Evolutionary conservation across 768 basidiomycete genomes (phyloP), one percentile per base, ranked within the genome.

Genomic region (Trametes elegans): DNA sequence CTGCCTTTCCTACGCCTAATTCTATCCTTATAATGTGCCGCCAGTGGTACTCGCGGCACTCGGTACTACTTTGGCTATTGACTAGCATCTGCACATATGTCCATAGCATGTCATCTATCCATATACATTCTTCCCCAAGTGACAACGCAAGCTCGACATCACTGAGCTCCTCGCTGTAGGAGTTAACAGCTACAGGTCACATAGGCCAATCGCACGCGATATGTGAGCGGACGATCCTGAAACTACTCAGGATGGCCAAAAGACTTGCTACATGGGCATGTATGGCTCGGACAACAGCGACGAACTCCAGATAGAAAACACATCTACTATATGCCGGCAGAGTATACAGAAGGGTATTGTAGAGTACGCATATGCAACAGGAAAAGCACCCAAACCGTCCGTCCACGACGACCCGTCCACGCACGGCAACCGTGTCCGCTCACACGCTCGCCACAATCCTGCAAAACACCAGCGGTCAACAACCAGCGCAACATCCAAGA

Each of bases 371-470:
- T 44, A 55, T 55, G 58, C 49, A 52, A 56, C 50, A 51, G 24
- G 40, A 47, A n/a, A 48, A 56, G 54, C 39, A 52, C 36, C 49
- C 41, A 36, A 32, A 56, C 42, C 46, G 57, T 57, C 58, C 54
- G 54, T 49, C 49, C 48, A 36, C 29, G 38, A 18, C 42, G 16
- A 38, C 29, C 28, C 21, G 29, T 19, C 38, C 38, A 29, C 19
- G 19, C 31, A 13, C 32, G 29, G 10, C 28, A 21, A 13, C 23
- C 19, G 34, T n/a, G 32, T 5, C 40, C n/a, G n/a, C 35, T 62
- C 35, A 59, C 24, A 62, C 61, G 51, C 58, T 59, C 27, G 61
- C 61, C 23, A 62, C 61, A 36, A 62, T 62, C 61, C 61, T 62
- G 47, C 27, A 31, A 26, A 28, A 27, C 7, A 23, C 16, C 24